Conservation (phyloP, 2,329 filamentous ascomycete species). For the Didymella segeticola region DNA sequence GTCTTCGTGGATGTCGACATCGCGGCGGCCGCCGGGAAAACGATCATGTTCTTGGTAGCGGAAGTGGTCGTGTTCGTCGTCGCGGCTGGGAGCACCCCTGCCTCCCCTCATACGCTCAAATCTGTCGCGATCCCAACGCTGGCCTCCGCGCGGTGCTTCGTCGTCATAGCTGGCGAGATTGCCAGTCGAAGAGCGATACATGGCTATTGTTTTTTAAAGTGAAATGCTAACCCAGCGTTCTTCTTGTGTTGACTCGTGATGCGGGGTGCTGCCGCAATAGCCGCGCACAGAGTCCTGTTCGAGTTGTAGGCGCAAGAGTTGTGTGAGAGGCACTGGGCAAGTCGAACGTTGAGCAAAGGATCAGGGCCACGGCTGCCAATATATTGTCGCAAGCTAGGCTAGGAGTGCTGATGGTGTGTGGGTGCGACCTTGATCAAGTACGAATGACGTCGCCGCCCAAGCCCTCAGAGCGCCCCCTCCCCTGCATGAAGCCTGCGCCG, state of each 20-base stretch:
- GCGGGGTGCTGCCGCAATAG: conserved; percentile 25
- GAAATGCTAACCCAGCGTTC: not conserved
- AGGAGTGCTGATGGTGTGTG: conserved; percentile 13
- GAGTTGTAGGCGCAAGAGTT: not conserved
- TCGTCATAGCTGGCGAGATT: conserved; percentile 54
- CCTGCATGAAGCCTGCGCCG: conserved; percentile 8
- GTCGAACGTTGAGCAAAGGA: not conserved
- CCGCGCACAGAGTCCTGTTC: conserved; percentile 8
- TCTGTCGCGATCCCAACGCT: conserved; percentile 59
- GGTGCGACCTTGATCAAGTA: conserved; percentile 15
- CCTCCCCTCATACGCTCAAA: conserved; percentile 54
- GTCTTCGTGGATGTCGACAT: conserved; percentile 53
- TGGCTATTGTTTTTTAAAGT: conserved; percentile 12
- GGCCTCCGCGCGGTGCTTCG: conserved; percentile 39
- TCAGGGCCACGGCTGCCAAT: conserved; percentile 8
- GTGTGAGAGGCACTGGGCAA: not conserved
- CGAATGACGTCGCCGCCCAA: conserved; percentile 14
- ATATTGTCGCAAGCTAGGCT: conserved; percentile 15
- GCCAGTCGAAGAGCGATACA: conserved; percentile 52
- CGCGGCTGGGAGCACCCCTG: conserved; percentile 55
- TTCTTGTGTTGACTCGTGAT: conserved; percentile 14
- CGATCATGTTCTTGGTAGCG: conserved; percentile 55
- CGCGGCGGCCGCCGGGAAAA: conserved; percentile 49
- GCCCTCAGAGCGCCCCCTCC: not conserved
- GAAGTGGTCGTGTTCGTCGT: conserved; percentile 51